phyloP scores from a whole-genome alignment of 768 basidiomycete species.

The Boletus vermiculosoides region DNA sequence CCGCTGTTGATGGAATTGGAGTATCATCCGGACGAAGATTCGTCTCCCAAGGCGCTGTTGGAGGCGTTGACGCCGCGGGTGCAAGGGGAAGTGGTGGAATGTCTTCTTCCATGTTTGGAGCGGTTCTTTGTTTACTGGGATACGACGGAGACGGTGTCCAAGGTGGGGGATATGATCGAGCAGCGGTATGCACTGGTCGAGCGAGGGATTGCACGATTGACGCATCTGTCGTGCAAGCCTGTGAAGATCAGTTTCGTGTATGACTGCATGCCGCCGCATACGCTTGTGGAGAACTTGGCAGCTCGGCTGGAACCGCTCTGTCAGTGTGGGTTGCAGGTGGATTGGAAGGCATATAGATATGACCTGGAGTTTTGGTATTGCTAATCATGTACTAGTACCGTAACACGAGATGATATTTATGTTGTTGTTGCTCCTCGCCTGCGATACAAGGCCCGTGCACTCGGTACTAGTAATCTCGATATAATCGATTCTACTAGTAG shows the following conservation, averaged over 20 bases:
- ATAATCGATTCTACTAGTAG: no score
- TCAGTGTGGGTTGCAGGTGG: slow-evolving; percentile 18
- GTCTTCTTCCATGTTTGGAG: slow-evolving; percentile 20
- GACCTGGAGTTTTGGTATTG: slow-evolving; percentile 22
- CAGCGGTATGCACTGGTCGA: slow-evolving; percentile 15
- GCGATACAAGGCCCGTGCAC: no score
- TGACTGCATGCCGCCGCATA: slow-evolving; percentile 15
- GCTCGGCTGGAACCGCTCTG: slow-evolving; percentile 19
- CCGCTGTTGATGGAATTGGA: slow-evolving; percentile 21
- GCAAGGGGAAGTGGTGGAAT: slow-evolving; percentile 8
- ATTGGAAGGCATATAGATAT: slow-evolving; percentile 22
- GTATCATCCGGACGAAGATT: slow-evolving; percentile 25
- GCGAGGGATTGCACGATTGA: slow-evolving; percentile 13
- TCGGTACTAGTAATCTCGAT: no score
- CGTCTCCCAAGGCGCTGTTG: slow-evolving; percentile 18
- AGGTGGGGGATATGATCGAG: slow-evolving; percentile 28
- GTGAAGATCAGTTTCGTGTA: slow-evolving; percentile 9
- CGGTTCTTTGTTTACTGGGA: slow-evolving; percentile 26
- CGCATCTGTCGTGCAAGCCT: slow-evolving; percentile 24
- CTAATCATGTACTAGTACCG: slow-evolving; percentile 1
- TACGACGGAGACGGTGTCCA: slow-evolving; percentile 23
- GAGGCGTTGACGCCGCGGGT: slow-evolving; percentile 22
- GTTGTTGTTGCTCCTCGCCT: no score
- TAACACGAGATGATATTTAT: no score
- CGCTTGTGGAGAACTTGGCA: slow-evolving; percentile 19